Evolutionary conservation across 192 early-diverging fungal genomes (phyloP).

Genomic region (Mortierella hygrophila): DNA sequence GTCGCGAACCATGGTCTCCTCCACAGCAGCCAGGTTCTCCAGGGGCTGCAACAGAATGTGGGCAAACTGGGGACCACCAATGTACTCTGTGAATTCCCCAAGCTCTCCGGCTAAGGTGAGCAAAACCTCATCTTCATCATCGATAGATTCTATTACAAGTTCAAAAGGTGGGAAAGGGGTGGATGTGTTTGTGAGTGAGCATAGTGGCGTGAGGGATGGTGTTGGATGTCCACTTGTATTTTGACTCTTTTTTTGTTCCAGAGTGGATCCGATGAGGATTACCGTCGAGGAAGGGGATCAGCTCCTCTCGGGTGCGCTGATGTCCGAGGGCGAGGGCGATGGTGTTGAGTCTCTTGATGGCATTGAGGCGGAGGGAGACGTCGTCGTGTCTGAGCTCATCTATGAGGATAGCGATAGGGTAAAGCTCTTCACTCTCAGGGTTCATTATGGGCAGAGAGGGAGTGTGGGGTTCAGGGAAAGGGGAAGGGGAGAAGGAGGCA

Average conservation of each 20-base stretch:
- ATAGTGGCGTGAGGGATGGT: background rate
- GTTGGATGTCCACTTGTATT: background rate
- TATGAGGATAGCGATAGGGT: slow-evolving; percentile 91
- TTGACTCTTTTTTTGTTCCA: background rate
- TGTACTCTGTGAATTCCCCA: slow-evolving; percentile 91
- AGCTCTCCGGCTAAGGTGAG: slow-evolving; percentile 94
- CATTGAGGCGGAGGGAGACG: slow-evolving; percentile 83
- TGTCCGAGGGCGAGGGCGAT: slow-evolving; percentile 95
- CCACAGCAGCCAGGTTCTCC: slow-evolving; percentile 97
- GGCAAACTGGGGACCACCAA: slow-evolving; percentile 90
- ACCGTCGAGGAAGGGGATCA: slow-evolving; percentile 99
- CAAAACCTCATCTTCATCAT: slow-evolving; percentile 99
- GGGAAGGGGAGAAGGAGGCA: background rate
- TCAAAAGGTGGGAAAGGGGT: slow-evolving; percentile 9
- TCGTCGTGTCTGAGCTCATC: slow-evolving; percentile 97
- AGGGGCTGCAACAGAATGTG: slow-evolving; percentile 91
- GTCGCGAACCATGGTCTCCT: slow-evolving; percentile 98
- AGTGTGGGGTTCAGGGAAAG: background rate
- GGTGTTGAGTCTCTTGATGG: slow-evolving; percentile 82
- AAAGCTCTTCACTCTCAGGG: slow-evolving; percentile 66
- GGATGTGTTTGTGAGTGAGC: background rate
- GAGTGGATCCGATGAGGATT: slow-evolving; percentile 15
- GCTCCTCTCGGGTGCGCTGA: slow-evolving; percentile 94
- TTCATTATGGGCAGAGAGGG: slow-evolving; percentile 46
- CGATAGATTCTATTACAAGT: slow-evolving; percentile 88